These are phyloP conservation scores for Neocucurbitaria cava DNA, from an alignment of 2,329 filamentous ascomycete genomes.

Conservation along the genomic window DNA sequence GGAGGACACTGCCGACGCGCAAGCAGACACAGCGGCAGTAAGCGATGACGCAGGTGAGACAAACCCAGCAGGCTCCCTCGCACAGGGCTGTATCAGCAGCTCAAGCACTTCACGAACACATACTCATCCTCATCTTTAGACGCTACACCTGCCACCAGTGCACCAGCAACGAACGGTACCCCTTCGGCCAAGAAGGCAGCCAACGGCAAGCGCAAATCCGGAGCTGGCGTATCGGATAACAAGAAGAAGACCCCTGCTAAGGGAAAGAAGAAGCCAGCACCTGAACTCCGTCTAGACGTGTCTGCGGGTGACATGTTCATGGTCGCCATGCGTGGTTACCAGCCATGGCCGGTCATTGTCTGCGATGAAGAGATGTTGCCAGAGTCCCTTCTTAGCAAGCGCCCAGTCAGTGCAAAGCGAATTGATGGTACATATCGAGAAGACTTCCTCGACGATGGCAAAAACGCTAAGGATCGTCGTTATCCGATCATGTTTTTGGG, in stretches of 20 bases:
- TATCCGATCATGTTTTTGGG: conserved; percentile 95
- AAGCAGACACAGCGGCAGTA: conserved; percentile 26
- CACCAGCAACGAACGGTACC: conserved; percentile 57
- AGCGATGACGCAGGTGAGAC: conserved; percentile 35
- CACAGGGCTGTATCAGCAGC: conserved; percentile 1
- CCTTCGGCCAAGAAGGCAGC: conserved; percentile 49
- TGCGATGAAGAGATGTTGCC: conserved; percentile 96
- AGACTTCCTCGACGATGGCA: conserved; percentile 86
- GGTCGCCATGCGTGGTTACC: conserved; percentile 92
- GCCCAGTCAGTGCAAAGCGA: conserved; percentile 83
- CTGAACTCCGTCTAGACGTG: conserved; percentile 72
- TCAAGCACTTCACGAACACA: background rate
- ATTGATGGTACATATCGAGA: conserved; percentile 86
- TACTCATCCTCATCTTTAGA: conserved; percentile 33
- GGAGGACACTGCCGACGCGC: conserved; percentile 34
- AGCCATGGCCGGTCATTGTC: conserved; percentile 92
- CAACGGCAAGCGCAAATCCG: conserved; percentile 72
- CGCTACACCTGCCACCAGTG: conserved; percentile 46
- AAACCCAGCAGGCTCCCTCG: background rate
- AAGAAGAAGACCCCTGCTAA: conserved; percentile 77
- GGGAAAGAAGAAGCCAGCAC: conserved; percentile 83
- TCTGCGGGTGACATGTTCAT: conserved; percentile 92
- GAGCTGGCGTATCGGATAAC: conserved; percentile 66
- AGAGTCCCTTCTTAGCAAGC: conserved; percentile 73
- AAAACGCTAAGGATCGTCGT: conserved; percentile 82